A percentile compares a stretch with the other conserved stretches of the same genome.
These are phyloP conservation scores for Prunus mume DNA, from an alignment of 306 rosid species.

Conservation along the genomic window DNA sequence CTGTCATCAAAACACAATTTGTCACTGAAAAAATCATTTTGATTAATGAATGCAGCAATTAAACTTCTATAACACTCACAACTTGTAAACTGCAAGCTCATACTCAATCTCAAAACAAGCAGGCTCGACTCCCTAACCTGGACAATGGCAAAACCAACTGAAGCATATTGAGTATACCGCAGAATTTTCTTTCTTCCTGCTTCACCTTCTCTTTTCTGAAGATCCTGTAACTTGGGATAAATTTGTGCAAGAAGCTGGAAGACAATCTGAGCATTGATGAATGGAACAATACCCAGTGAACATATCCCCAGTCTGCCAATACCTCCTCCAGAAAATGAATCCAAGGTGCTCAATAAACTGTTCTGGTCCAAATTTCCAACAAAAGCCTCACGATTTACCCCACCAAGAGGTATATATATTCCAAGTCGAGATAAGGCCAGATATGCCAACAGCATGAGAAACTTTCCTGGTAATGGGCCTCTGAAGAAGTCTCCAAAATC, in stretches of 20 bases:
- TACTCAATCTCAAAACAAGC: neutral
- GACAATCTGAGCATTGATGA: conserved; percentile 91
- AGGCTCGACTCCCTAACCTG: conserved; percentile 55
- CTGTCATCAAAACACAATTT: neutral
- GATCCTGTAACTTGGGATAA: conserved; percentile 93
- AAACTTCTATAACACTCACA: neutral
- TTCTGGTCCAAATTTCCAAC: conserved; percentile 90
- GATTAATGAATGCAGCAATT: neutral
- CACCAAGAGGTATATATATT: conserved; percentile 87
- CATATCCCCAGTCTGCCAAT: conserved; percentile 94
- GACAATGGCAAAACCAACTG: conserved; percentile 90
- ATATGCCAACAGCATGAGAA: conserved; percentile 80
- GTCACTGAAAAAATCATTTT: neutral
- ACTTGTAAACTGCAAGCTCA: neutral
- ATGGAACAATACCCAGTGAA: conserved; percentile 93
- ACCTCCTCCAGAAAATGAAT: conserved; percentile 97
- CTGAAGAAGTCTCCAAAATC: conserved; percentile 95
- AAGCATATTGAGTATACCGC: conserved; percentile 89
- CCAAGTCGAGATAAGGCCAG: conserved; percentile 89
- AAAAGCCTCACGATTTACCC: conserved; percentile 94
- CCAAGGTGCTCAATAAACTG: conserved; percentile 83
- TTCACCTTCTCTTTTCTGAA: conserved; percentile 95
- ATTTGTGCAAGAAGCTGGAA: conserved; percentile 96
- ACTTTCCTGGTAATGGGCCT: conserved; percentile 93
- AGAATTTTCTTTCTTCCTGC: conserved; percentile 92